These are phyloP conservation scores for Sindora glabra DNA, from an alignment of 306 rosid genomes.

Conservation along the genomic window DNA sequence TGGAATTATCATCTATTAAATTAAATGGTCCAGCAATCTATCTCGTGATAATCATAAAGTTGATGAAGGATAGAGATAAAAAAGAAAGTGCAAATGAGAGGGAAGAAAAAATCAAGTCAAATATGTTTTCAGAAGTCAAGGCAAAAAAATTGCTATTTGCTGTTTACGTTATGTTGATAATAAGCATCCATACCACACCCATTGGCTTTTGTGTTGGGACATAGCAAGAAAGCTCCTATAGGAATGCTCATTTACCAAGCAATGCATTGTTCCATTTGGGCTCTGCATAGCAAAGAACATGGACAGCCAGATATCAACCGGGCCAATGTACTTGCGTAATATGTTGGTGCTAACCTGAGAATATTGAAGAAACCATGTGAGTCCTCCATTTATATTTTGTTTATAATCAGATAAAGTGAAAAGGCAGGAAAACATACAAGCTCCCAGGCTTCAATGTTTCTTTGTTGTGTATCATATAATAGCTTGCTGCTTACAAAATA, in stretches of 20 bases:
- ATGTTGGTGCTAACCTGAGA: conserved; percentile 70
- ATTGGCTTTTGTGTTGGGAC: conserved; percentile 88
- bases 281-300: conserved; percentile 29
- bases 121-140: not conserved
- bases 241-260: conserved; percentile 56
- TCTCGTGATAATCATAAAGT: not conserved
- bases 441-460: conserved; percentile 75
- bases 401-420: not conserved
- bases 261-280: conserved; percentile 43
- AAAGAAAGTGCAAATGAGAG: not conserved
- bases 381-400: not conserved
- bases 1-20: not conserved
- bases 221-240: conserved; percentile 61
- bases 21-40: not conserved
- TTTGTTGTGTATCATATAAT: conserved; percentile 23
- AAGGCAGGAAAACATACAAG: conserved; percentile 54
- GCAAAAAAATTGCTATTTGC: not conserved
- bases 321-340: conserved; percentile 80
- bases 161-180: not conserved
- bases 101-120: not conserved
- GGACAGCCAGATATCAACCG: conserved; percentile 77
- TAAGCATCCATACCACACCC: conserved; percentile 65
- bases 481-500: conserved; percentile 44
- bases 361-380: conserved; percentile 3
- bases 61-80: not conserved